These are phyloP conservation scores for Pleomassaria siparia DNA, from an alignment of 2,329 filamentous ascomycete genomes.

Conservation along the genomic window DNA sequence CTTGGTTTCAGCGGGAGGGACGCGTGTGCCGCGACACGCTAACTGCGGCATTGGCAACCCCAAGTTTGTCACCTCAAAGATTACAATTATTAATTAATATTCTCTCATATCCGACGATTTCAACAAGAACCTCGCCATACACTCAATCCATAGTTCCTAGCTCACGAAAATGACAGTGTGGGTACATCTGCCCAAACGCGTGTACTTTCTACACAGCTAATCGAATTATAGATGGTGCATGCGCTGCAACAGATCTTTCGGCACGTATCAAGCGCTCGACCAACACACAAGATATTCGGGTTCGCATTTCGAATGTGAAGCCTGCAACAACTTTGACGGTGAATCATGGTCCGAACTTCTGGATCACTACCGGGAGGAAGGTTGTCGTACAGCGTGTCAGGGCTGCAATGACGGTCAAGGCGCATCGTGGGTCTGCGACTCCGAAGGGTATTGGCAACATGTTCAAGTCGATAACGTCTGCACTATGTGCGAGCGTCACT, in stretches of 20 bases:
- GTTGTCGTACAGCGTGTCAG: constrained; percentile 3
- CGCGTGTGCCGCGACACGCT: too few relatives aligned
- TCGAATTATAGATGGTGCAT: not conserved
- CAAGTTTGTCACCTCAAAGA: too few relatives aligned
- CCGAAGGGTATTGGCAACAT: not conserved
- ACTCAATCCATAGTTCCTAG: too few relatives aligned
- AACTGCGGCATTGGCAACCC: too few relatives aligned
- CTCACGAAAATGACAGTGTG: not conserved
- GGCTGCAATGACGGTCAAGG: constrained; percentile 1
- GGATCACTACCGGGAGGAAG: constrained; percentile 1
- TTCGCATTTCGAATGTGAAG: constrained; percentile 1
- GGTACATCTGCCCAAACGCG: not conserved
- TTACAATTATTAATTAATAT: too few relatives aligned
- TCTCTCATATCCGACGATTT: too few relatives aligned
- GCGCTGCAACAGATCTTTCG: constrained; percentile 1
- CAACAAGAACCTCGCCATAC: too few relatives aligned
- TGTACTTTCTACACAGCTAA: not conserved
- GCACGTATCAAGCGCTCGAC: not conserved
- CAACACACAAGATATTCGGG: not conserved
- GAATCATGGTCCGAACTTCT: not conserved
- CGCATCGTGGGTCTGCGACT: not conserved
- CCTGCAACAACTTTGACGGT: constrained; percentile 2
- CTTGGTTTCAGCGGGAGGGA: too few relatives aligned
- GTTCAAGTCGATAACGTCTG: constrained; percentile 1
- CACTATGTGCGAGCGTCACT: constrained; percentile 6